These are phyloP conservation scores for Brassica cretica DNA, from an alignment of 345 rosid species.

Conservation along the genomic window DNA sequence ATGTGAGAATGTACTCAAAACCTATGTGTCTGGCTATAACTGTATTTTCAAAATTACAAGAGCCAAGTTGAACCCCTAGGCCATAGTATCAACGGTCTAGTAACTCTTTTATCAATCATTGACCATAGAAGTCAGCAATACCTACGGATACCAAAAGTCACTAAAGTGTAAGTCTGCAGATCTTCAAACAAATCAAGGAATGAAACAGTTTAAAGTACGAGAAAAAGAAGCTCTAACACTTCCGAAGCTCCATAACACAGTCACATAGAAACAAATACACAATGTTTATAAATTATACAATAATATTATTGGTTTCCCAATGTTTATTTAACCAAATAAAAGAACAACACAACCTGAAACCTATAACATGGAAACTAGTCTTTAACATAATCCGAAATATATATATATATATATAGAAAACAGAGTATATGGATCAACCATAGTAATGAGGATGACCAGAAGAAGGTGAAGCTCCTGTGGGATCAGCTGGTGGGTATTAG, in stretches of 20 bases:
- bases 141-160: no score
- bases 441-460: conserved; percentile 40
- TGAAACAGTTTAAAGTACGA: no score
- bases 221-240: no score
- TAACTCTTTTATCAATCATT: no score
- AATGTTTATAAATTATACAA: no score
- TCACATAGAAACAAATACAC: no score
- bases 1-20: conserved; percentile 17
- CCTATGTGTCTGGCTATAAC: not conserved
- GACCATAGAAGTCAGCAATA: no score
- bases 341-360: not conserved
- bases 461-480: conserved; percentile 35
- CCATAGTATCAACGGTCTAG: no score
- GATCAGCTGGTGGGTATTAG: conserved; percentile 43
- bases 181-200: no score
- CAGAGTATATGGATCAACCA: conserved; percentile 16
- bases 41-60: not conserved
- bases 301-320: not conserved
- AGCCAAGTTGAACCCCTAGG: conserved; percentile 13
- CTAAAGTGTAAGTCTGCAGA: no score
- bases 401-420: not conserved
- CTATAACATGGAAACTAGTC: not conserved
- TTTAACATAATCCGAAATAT: not conserved
- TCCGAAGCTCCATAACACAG: no score
- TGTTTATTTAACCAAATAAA: not conserved